These are phyloP conservation scores for Lachancea waltii DNA, from an alignment of 805 yeast genomes.

Conservation along the genomic window DNA sequence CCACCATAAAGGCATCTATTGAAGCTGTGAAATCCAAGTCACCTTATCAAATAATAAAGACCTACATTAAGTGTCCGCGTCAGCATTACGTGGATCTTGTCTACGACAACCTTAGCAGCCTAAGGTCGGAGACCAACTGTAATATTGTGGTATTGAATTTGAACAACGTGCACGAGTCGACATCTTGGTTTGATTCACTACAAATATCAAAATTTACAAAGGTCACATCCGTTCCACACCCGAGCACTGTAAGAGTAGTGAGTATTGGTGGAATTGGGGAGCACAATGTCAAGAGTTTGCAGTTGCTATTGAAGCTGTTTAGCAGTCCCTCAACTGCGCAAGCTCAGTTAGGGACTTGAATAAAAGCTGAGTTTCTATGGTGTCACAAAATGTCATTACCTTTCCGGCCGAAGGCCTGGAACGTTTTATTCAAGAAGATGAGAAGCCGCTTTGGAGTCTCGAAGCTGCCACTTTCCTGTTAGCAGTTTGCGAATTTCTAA, in stretches of 20 bases:
- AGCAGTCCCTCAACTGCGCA: neutral
- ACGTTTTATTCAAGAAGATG: too few species aligned
- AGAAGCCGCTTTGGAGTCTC: too few species aligned
- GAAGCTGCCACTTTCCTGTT: too few species aligned
- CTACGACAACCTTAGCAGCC: slow-evolving; percentile 25
- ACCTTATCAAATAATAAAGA: slow-evolving; percentile 29
- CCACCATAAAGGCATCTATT: slow-evolving; percentile 24
- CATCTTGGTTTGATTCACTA: slow-evolving; percentile 26
- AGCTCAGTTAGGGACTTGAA: too few species aligned
- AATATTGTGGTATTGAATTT: slow-evolving; percentile 30
- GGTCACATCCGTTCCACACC: slow-evolving; percentile 23
- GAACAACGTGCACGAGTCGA: slow-evolving; percentile 31
- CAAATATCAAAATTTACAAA: slow-evolving; percentile 18
- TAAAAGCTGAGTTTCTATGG: too few species aligned
- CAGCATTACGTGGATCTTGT: slow-evolving; percentile 24
- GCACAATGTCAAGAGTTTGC: slow-evolving; percentile 26
- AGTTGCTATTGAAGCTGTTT: slow-evolving; percentile 12
- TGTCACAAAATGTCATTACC: too few species aligned
- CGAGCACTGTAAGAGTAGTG: slow-evolving; percentile 27
- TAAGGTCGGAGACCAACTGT: slow-evolving; percentile 30
- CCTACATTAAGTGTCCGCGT: slow-evolving; percentile 30
- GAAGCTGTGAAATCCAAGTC: slow-evolving; percentile 23
- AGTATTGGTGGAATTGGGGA: slow-evolving; percentile 33
- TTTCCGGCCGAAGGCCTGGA: too few species aligned
- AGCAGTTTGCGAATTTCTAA: too few species aligned